Base-by-base conservation (phyloP, 2,329 filamentous ascomycete species). In the Neocatenulostroma microsporum region DNA sequence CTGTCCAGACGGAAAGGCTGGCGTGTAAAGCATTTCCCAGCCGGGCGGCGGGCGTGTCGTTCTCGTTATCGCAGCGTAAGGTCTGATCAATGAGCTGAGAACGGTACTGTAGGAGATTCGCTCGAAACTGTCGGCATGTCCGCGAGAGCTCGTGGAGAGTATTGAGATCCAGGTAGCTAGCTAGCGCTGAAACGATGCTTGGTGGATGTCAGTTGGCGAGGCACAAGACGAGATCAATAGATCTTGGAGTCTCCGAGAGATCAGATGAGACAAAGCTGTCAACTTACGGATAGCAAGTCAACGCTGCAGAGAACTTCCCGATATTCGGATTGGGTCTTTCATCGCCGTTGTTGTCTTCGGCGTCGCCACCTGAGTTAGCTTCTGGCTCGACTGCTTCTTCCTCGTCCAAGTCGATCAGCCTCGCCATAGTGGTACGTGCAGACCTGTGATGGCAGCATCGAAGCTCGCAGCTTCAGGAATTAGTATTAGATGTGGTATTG, bases 101-200 rank as follows among this genome's bases (percentile, higher is more conserved):
- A 53, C 85, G 81, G 61, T 84, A 88, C 51, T 87, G 84, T 28
- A 93, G 67, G 15, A 96, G 73, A 48, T 80, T 84, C 39, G 73
- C 72, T 48, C 84, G 84, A 45, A 94, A 76, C 54, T 84, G 79
- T 34, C 82, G 83, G 59, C 86, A 94, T 37, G 85, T 87, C 37
- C 76, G 76, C 34, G 88, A 84, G 14, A 96, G 76, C 46, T 81
- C 79, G 60, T 94, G 81, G 51, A 95, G 75, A 11, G 84, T 82
- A 60, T 89, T 94, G 34, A 94, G 74, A 58, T 96, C 89, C 57
- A 95, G 77, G 49, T 76, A 74, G 21, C 77, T 74, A 32, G 84
- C 82, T 47, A 95, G 74, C 51, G 81, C 75, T 46, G 78, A 76
- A 50, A 84, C 78, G 56, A 94, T 77, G 52, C 87, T 94, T 9